These are phyloP conservation scores for Hypomyces perniciosus DNA, from an alignment of 2,329 filamentous ascomycete species.

Conservation along the genomic window DNA sequence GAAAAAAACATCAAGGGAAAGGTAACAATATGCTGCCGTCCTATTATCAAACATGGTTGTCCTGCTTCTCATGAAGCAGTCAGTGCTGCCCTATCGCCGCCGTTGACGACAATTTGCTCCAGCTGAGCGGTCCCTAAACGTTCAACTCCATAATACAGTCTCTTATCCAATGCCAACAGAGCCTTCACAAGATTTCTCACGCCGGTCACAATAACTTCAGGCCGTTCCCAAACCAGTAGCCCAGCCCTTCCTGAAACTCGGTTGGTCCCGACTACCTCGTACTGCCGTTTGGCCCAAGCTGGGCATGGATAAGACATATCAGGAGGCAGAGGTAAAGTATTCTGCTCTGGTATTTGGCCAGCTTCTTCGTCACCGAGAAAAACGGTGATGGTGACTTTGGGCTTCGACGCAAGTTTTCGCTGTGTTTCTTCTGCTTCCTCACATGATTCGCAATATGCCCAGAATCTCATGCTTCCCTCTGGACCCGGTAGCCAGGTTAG, in stretches of 20 bases:
- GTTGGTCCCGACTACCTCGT: slow-evolving; percentile 37
- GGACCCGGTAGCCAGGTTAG: slow-evolving; percentile 62
- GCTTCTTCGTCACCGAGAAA: slow-evolving; percentile 34
- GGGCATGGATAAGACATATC: slow-evolving; percentile 37
- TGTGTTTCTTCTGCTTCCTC: slow-evolving; percentile 21
- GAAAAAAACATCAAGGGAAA: background rate
- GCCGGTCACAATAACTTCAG: slow-evolving; percentile 39
- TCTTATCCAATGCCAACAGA: slow-evolving; percentile 32
- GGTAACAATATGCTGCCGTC: too few species aligned
- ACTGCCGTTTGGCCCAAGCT: slow-evolving; percentile 41
- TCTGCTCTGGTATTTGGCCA: slow-evolving; percentile 10
- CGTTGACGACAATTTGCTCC: slow-evolving; percentile 27
- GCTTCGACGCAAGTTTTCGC: slow-evolving; percentile 23
- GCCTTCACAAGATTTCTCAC: slow-evolving; percentile 35
- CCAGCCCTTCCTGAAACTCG: slow-evolving; percentile 36
- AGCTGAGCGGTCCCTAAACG: slow-evolving; percentile 24
- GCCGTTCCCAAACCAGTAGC: slow-evolving; percentile 43
- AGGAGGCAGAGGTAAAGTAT: background rate
- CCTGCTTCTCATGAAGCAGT: too few species aligned
- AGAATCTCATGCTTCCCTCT: slow-evolving; percentile 53
- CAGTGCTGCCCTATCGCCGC: too few species aligned
- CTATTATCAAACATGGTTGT: too few species aligned
- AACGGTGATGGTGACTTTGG: slow-evolving; percentile 42
- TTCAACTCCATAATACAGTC: slow-evolving; percentile 25
- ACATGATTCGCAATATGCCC: slow-evolving; percentile 38